phyloP scores from a whole-genome alignment of 225 moss, liverwort and hornwort genomes.

The Lunularia cruciata region DNA sequence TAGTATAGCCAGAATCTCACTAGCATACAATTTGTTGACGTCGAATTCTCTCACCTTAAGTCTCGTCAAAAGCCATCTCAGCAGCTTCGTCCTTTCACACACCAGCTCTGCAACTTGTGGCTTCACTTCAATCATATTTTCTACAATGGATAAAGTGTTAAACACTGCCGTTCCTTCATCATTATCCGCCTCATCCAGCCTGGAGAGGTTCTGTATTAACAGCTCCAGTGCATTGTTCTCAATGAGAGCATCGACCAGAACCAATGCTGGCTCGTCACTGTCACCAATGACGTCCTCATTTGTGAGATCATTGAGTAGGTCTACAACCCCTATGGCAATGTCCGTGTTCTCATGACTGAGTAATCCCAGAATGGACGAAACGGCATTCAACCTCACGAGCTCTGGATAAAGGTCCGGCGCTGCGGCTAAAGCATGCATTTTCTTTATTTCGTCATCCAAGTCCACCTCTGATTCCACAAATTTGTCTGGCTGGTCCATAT shows the following conservation, averaged over 20 bases:
- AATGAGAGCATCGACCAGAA: conserved; percentile 74
- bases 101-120: conserved; percentile 88
- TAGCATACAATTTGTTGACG: conserved; percentile 91
- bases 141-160: conserved; percentile 78
- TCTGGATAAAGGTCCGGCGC: conserved; percentile 92
- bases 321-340: conserved; percentile 82
- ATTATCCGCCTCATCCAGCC: conserved; percentile 81
- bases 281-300: conserved; percentile 95
- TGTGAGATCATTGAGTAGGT: conserved; percentile 86
- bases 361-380: conserved; percentile 75
- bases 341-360: conserved; percentile 95
- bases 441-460: conserved; percentile 88
- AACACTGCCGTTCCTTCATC: conserved; percentile 93
- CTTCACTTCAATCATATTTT: conserved; percentile 98
- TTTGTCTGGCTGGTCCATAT: conserved; percentile 86
- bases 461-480: conserved; percentile 97
- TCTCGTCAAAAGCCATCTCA: conserved; percentile 86
- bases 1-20: conserved; percentile 91
- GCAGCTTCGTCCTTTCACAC: conserved; percentile 89
- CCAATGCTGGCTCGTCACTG: conserved; percentile 84
- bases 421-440: conserved; percentile 82
- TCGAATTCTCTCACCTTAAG: conserved; percentile 94
- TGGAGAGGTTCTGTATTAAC: conserved; percentile 76
- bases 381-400: conserved; percentile 82
- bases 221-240: conserved; percentile 92